These are phyloP conservation scores for Podospora pseudopauciseta DNA, from an alignment of 495 filamentous ascomycete genomes.

Conservation along the genomic window DNA sequence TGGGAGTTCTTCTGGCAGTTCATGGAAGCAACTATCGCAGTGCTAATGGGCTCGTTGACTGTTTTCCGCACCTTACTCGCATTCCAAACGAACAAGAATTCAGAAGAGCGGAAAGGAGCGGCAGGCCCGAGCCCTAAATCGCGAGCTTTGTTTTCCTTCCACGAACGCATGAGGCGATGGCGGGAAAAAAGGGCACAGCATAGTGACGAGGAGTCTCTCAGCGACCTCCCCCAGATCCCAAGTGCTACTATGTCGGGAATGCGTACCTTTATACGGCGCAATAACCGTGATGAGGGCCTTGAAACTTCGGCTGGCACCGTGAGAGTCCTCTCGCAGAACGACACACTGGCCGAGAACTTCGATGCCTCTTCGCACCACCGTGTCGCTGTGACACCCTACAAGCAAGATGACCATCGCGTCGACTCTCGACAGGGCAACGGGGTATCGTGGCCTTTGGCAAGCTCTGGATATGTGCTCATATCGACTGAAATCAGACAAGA, in stretches of 20 bases:
- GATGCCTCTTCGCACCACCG: slow-evolving; percentile 4
- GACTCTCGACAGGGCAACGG: neutral
- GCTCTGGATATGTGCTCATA: neutral
- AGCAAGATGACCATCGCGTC: neutral
- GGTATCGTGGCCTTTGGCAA: neutral
- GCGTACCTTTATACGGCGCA: slow-evolving; percentile 1
- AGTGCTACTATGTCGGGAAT: slow-evolving; percentile 2
- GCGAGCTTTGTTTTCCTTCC: neutral
- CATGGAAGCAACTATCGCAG: slow-evolving; percentile 14
- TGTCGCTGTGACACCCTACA: neutral
- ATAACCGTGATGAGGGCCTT: neutral
- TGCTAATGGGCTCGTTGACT: slow-evolving; percentile 22
- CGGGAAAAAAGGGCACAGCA: neutral
- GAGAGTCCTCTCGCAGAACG: neutral
- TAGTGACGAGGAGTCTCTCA: neutral
- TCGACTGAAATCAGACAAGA: slow-evolving; percentile 4
- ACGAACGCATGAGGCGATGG: neutral
- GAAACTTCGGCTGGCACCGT: neutral
- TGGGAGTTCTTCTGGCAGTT: slow-evolving; percentile 27
- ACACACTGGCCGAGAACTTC: slow-evolving; percentile 5
- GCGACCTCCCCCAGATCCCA: slow-evolving; percentile 1
- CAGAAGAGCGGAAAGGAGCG: slow-evolving; percentile 4
- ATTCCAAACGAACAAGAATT: slow-evolving; percentile 1
- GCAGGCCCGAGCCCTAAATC: slow-evolving; percentile 1
- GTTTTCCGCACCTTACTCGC: slow-evolving; percentile 21